Base-by-base conservation (phyloP, 805 yeast species). In the Candida koratica region DNA sequence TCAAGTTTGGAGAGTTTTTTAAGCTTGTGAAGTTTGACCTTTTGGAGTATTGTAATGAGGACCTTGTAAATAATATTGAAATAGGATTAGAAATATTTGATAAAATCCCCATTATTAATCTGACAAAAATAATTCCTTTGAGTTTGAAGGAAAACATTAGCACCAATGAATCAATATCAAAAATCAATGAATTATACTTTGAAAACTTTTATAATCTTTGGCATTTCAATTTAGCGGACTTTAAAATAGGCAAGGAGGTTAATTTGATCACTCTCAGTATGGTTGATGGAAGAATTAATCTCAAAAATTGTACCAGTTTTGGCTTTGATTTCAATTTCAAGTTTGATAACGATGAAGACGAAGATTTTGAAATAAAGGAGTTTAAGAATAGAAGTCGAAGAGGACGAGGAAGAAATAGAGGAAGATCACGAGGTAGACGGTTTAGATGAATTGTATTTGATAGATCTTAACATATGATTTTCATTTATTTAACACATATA, bases 141-240 rank as follows among this genome's bases (percentile, higher is more conserved):
- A 60, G 69, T 3, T 43, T 69, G 43, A 64, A 28, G 58, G 60
- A 17, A 42, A 39, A 13, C 35, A 41, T 32, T 11, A 58, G 28
- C n/a, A 38, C 42, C 11, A 41, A 38, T 22, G 32, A 33, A 29
- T 28, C 35, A 7, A 30, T 38, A 22, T 30, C 34, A n/a, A 66
- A 64, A 39, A 67, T 76, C 38, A 79, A 79, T 52, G 86, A 81
- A 49, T 59, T 71, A 25, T 76, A 79, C 46, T 75, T 77, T 51
- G 65, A 73, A 11, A 77, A 87, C 1, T 82, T 79, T 56, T 80
- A 79, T 50, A 79, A 79, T 48, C 67, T 80, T 39, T 84, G 94
- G 94, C 86, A 84, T 55, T 79, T 79, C 55, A 81, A 81, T 48
- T 60, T 84, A 29, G 75, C 87, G 48, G 90, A 83, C 51, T 69